phyloP scores from a whole-genome alignment of 441 rosid species.

The Adansonia madagascariensis region DNA sequence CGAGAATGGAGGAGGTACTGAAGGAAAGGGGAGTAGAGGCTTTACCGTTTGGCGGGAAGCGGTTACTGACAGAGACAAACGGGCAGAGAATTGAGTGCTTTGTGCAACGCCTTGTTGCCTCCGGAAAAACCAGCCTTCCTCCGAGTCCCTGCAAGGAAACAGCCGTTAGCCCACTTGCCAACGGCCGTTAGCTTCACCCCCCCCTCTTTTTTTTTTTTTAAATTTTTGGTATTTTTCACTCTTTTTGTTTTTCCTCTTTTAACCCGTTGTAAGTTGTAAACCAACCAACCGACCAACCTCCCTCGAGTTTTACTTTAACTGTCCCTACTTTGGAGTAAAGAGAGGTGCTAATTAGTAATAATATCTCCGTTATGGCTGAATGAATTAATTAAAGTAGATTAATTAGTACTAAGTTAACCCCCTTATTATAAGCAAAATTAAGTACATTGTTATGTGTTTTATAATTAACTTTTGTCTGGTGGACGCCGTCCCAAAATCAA shows the following conservation, averaged over 20 bases:
- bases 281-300: constrained; percentile 8
- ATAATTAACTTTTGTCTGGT: not conserved
- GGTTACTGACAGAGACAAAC: no score
- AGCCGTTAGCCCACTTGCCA: no score
- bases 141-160: no score
- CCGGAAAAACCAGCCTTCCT: no score
- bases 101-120: no score
- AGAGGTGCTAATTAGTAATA: constrained; percentile 25
- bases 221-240: not conserved
- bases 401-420: not conserved
- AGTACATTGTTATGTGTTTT: not conserved
- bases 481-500: not conserved
- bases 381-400: not conserved
- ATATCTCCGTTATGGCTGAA: constrained; percentile 11
- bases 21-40: no score
- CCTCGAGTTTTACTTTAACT: constrained; percentile 28
- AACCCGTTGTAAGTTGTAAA: constrained; percentile 33
- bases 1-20: no score
- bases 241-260: not conserved
- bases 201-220: not conserved
- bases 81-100: no score
- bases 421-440: constrained; percentile 14
- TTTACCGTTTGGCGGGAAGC: no score
- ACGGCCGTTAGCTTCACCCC: no score
- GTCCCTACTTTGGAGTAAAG: constrained; percentile 17